phyloP scores from a whole-genome alignment of 1,139 yeast species.

The Ogataea hybrid region DNA sequence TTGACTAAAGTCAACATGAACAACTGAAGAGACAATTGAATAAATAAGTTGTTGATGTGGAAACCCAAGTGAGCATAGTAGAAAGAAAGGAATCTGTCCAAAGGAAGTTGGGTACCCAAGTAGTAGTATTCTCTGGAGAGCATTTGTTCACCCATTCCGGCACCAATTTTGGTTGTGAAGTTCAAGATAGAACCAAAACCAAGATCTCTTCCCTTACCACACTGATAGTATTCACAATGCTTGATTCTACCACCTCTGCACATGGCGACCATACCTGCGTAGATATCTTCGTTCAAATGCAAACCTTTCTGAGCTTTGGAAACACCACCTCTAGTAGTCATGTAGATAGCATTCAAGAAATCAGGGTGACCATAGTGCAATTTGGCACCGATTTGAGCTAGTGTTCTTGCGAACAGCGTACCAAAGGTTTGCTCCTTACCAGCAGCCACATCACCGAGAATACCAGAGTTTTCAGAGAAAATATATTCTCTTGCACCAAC shows the following conservation, averaged over 20 bases:
- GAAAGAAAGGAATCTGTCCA: constrained; percentile 96
- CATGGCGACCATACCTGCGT: constrained; percentile 98
- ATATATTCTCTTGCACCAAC: constrained; percentile 99
- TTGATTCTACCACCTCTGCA: constrained; percentile 98
- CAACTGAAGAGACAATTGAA: constrained; percentile 89
- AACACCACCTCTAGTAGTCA: constrained; percentile 99
- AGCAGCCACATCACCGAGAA: constrained; percentile 99
- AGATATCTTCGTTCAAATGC: constrained; percentile 98
- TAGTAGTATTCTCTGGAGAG: constrained; percentile 97
- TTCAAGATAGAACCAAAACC: constrained; percentile 98
- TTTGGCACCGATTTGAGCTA: constrained; percentile 98
- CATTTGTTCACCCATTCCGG: constrained; percentile 99
- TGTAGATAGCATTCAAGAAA: constrained; percentile 89
- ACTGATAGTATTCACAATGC: constrained; percentile 98
- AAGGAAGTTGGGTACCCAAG: constrained; percentile 94
- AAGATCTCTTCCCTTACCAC: constrained; percentile 99
- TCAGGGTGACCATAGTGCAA: constrained; percentile 99
- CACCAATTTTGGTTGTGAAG: constrained; percentile 99
- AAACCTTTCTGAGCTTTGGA: constrained; percentile 98
- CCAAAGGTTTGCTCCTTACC: constrained; percentile 99
- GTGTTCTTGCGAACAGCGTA: constrained; percentile 95
- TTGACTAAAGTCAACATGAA: constrained; percentile 91
- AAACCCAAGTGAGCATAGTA: constrained; percentile 99
- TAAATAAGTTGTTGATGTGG: constrained; percentile 95
- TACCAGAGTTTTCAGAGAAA: constrained; percentile 98